Evolutionary conservation across 768 basidiomycete species (phyloP).

Genomic region (Jaapia argillacea): DNA sequence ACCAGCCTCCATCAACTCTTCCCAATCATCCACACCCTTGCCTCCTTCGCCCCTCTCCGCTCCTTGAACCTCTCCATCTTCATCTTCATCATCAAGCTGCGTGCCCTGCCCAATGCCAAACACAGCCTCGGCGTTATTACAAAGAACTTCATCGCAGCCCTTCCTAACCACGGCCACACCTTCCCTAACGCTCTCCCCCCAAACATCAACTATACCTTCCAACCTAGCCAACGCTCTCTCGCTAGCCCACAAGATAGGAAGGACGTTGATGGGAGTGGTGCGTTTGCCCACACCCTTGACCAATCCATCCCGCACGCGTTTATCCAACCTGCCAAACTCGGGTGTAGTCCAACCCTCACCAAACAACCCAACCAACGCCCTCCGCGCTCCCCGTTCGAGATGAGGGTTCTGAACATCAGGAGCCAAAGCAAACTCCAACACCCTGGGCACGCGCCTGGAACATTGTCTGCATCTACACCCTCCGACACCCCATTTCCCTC

Average conservation of each 20-base stretch:
- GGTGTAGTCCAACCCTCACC: conserved; percentile 83
- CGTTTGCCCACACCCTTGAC: conserved; percentile 66
- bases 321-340: conserved; percentile 67
- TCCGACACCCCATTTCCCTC: conserved; percentile 71
- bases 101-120: too few relatives aligned
- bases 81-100: too few relatives aligned
- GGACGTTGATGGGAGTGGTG: conserved; percentile 57
- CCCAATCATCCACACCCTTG: too few relatives aligned
- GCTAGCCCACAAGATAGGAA: conserved; percentile 58
- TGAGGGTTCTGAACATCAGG: conserved; percentile 70
- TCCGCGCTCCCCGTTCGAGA: conserved; percentile 62
- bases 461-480: conserved; percentile 84
- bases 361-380: conserved; percentile 74
- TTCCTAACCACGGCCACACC: conserved; percentile 59
- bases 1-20: conserved; percentile 63
- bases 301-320: conserved; percentile 54
- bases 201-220: conserved; percentile 49
- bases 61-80: conserved; percentile 49
- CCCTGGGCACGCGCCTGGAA: conserved; percentile 66
- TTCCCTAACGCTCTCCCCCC: conserved; percentile 58
- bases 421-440: conserved; percentile 70
- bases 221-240: conserved; percentile 51
- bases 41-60: conserved; percentile 49
- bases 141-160: conserved; percentile 51
- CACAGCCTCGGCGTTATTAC: conserved; percentile 47